phyloP scores from a whole-genome alignment of 495 filamentous ascomycete species.

The Astrothelium macrocarpum region DNA sequence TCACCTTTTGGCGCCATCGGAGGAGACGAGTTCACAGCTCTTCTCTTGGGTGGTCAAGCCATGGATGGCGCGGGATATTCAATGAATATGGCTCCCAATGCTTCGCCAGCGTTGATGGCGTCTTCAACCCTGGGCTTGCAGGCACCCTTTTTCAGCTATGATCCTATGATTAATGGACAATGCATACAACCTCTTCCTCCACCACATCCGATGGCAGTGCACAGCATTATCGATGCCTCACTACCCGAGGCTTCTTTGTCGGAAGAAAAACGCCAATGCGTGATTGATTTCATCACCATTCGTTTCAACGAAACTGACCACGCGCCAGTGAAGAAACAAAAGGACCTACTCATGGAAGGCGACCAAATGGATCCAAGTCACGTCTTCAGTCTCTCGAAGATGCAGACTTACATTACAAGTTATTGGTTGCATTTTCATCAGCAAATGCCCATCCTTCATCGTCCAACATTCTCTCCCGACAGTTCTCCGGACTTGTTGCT shows the following conservation, averaged over 20 bases:
- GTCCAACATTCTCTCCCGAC: conserved; percentile 85
- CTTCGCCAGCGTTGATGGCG: conserved; percentile 6
- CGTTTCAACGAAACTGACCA: conserved; percentile 76
- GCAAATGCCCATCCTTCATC: conserved; percentile 88
- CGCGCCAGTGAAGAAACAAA: conserved; percentile 61
- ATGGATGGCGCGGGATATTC: neutral
- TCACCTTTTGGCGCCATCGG: conserved; percentile 86
- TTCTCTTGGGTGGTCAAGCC: conserved; percentile 44
- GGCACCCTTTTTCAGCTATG: conserved; percentile 27
- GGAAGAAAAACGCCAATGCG: conserved; percentile 73
- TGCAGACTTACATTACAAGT: conserved; percentile 87
- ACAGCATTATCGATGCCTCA: conserved; percentile 70
- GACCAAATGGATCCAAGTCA: conserved; percentile 63
- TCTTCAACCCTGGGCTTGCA: conserved; percentile 13
- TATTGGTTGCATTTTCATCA: conserved; percentile 95
- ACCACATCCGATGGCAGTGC: conserved; percentile 84
- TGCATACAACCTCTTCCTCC: conserved; percentile 24
- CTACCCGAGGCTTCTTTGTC: conserved; percentile 72
- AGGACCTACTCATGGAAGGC: conserved; percentile 68
- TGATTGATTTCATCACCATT: conserved; percentile 76
- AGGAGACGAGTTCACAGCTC: conserved; percentile 81
- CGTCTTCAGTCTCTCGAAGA: conserved; percentile 81
- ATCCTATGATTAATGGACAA: conserved; percentile 21
- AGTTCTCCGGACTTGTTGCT: conserved; percentile 74
- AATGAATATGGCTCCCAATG: neutral